Conservation (phyloP, 169 alveolate genomes). For the Plasmodium billcollinsi region DNA sequence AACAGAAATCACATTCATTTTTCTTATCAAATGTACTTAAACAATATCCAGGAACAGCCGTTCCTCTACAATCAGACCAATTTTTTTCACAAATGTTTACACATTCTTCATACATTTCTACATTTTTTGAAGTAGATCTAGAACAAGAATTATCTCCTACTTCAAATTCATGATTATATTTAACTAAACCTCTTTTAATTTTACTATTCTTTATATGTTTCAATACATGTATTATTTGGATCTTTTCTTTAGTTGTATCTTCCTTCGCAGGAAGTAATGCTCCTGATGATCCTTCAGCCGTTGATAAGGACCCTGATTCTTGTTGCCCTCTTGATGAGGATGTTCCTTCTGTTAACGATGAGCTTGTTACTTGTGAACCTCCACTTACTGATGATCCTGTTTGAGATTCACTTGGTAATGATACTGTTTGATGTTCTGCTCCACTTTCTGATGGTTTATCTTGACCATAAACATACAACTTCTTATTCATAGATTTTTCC, state of each 20-base stretch:
- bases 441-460: background rate
- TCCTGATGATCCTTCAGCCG: background rate
- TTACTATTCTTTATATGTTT: constrained; percentile 26
- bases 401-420: too few relatives aligned
- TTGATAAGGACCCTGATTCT: too few relatives aligned
- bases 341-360: background rate
- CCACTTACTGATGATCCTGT: too few relatives aligned
- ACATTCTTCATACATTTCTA: constrained; percentile 17
- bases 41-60: constrained; percentile 42
- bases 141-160: constrained; percentile 17
- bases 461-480: background rate
- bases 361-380: too few relatives aligned
- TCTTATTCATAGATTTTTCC: background rate
- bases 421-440: too few relatives aligned
- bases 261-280: background rate
- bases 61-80: constrained; percentile 19
- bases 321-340: too few relatives aligned
- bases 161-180: constrained; percentile 21
- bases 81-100: constrained; percentile 25
- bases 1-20: constrained; percentile 30
- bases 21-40: background rate
- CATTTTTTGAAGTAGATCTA: constrained; percentile 19
- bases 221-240: constrained; percentile 17
- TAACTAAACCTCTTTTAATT: constrained; percentile 33
- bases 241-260: background rate